Evolutionary conservation across 202 grass and related monocot genomes (phyloP), one percentile per base, ranked within the genome.

Genomic region (Cymbopogon flexuosus): DNA sequence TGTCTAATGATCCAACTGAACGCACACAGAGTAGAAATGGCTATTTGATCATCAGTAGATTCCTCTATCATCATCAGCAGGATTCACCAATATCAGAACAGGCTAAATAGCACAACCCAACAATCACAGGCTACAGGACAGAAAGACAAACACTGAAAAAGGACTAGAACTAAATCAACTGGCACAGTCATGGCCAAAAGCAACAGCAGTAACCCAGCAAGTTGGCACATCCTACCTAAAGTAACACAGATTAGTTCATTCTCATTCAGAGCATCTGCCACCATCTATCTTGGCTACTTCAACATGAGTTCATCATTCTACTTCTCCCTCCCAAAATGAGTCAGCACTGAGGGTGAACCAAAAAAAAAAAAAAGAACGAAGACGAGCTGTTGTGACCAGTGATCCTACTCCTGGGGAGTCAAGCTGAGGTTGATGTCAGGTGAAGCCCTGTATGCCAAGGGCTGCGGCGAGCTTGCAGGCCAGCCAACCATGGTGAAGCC

Each of bases 351-450:
- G 23, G 33, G 14, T 49, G 36, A 61, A 80, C 75, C 37, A 37
- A 37, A 40, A 57, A 76, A 37, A 40, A 57, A 76, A 82, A 76
- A 41, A 64, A 74, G 27, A 64, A 65, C 72, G 49, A 47, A 49
- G 52, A 13, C 42, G 36, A 11, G 31, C 8, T 47, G 45, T 14
- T 12, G 14, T 13, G 4, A 16, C 5, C 39, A 49, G 12, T 72
- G 29, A 71, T 89, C 22, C 79, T 93, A 86, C 78, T 94, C 89
- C 67, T 91, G 86, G 6, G 88, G 83, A 60, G 84, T 84, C 39
- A 99, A 80, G 76, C 90, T 83, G 77, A 99, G 46, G 65, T 96
- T 93, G 72, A 96, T 96, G 79, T 95, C 90, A 46, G 90, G 92
- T 12, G 90, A 98, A 61, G 76, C 45, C 70, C 78, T 84, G 70